phyloP scores from a whole-genome alignment of 1,139 yeast species.

The Chernovozyma aurita region DNA sequence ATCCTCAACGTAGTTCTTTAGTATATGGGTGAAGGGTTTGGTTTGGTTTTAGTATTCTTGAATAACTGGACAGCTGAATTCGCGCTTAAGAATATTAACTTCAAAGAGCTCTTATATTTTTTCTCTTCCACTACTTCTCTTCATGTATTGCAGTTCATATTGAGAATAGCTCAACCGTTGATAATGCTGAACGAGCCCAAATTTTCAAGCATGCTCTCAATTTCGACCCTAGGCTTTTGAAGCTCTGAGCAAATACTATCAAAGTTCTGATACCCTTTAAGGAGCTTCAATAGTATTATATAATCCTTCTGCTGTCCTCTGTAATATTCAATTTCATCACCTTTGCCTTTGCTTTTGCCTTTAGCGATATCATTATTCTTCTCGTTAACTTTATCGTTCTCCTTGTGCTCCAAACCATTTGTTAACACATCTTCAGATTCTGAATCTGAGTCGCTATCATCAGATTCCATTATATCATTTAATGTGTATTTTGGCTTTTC shows the following conservation, averaged over 20 bases:
- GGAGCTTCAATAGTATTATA: constrained; percentile 37
- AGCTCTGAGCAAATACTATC: constrained; percentile 74
- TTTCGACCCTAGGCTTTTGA: constrained; percentile 51
- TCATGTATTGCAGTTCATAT: too few species aligned
- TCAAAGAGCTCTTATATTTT: too few species aligned
- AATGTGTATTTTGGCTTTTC: constrained; percentile 7
- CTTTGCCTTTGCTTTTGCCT: too few species aligned
- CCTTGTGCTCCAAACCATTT: constrained; percentile 4
- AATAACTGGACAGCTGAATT: too few species aligned
- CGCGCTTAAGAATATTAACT: too few species aligned
- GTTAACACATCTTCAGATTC: constrained; percentile 7
- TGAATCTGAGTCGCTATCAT: constrained; percentile 5
- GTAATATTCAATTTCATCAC: constrained; percentile 18
- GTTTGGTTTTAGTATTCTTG: too few species aligned
- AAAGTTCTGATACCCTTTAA: constrained; percentile 57
- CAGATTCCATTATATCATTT: constrained; percentile 6
- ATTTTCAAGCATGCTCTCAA: constrained; percentile 44
- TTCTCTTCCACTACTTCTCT: too few species aligned
- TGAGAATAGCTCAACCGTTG: constrained; percentile 36
- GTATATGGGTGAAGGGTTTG: too few species aligned
- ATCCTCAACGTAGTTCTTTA: too few species aligned
- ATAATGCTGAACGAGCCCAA: constrained; percentile 42
- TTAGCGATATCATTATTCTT: constrained; percentile 5
- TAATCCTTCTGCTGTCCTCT: constrained; percentile 27
- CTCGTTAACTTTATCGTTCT: constrained; percentile 2